Evolutionary conservation across 805 yeast genomes (phyloP).

Genomic region (Priceomyces carsonii): DNA sequence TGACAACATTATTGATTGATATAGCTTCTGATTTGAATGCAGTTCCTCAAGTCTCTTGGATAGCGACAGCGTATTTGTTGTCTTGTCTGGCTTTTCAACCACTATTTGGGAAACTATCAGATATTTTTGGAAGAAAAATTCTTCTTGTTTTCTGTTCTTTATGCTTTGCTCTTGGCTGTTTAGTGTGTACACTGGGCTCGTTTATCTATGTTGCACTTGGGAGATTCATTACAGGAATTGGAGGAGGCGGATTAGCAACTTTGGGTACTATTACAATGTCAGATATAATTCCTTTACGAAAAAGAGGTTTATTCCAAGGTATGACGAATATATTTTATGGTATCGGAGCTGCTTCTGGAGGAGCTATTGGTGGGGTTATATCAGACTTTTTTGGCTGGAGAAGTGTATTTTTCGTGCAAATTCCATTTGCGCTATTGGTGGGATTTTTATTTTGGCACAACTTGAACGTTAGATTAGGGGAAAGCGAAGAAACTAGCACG

Average conservation of each 20-base stretch:
- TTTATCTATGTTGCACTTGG: constrained; percentile 53
- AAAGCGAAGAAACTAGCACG: constrained; percentile 48
- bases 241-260: constrained; percentile 83
- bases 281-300: constrained; percentile 72
- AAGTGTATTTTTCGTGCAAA: constrained; percentile 38
- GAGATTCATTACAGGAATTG: constrained; percentile 76
- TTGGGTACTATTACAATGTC: constrained; percentile 74
- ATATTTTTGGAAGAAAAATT: constrained; percentile 66
- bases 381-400: constrained; percentile 56
- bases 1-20: constrained; percentile 60
- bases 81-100: constrained; percentile 75
- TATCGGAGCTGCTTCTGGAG: constrained; percentile 56
- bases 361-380: constrained; percentile 51
- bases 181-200: too few species aligned
- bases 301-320: constrained; percentile 83
- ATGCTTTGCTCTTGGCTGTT: constrained; percentile 53
- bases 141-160: constrained; percentile 50
- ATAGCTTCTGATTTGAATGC: constrained; percentile 70
- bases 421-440: constrained; percentile 44
- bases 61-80: constrained; percentile 66
- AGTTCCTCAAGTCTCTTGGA: constrained; percentile 64
- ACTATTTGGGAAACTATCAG: constrained; percentile 66
- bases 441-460: constrained; percentile 33
- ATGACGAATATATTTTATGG: constrained; percentile 74
- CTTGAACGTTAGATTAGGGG: constrained; percentile 52